Percentiles rank a stretch among this genome's conserved stretches.
Conservation (phyloP, 2,329 filamentous ascomycete genomes). For the Pseudopyrenochaeta lycopersici region DNA sequence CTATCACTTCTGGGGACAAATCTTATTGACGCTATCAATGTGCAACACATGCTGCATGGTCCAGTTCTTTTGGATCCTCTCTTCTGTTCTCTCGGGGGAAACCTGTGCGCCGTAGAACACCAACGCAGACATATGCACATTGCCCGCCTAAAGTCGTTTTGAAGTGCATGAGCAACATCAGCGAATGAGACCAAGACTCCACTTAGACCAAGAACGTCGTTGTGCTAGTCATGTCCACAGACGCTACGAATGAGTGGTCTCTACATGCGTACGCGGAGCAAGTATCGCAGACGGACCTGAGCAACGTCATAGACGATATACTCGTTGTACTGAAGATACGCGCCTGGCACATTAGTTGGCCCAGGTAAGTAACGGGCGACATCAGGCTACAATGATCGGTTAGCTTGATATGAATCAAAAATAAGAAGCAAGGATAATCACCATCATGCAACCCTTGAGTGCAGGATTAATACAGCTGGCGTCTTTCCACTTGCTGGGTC, state of each 20-base stretch:
- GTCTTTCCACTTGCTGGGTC: conserved; percentile 78
- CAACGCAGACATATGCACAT: conserved; percentile 10
- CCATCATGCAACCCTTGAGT: conserved; percentile 75
- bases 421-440: conserved; percentile 49
- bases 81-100: not conserved
- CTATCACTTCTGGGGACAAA: too few species aligned
- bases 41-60: too few species aligned
- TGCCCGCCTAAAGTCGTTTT: not conserved
- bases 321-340: conserved; percentile 73
- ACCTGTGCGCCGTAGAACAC: conserved; percentile 13
- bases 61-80: too few species aligned
- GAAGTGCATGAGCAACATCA: too few species aligned
- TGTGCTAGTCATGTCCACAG: not conserved
- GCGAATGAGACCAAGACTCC: too few species aligned
- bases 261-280: conserved; percentile 65
- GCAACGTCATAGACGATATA: conserved; percentile 76
- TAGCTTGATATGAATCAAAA: conserved; percentile 3
- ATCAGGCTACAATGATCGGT: conserved; percentile 30
- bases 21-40: too few species aligned
- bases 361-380: conserved; percentile 52
- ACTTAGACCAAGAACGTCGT: too few species aligned
- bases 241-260: not conserved
- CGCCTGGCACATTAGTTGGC: conserved; percentile 56
- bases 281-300: conserved; percentile 74
- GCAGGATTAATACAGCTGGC: conserved; percentile 70